These are phyloP conservation scores for Ascoidea asiatica DNA, from an alignment of 805 yeast genomes.

Conservation along the genomic window DNA sequence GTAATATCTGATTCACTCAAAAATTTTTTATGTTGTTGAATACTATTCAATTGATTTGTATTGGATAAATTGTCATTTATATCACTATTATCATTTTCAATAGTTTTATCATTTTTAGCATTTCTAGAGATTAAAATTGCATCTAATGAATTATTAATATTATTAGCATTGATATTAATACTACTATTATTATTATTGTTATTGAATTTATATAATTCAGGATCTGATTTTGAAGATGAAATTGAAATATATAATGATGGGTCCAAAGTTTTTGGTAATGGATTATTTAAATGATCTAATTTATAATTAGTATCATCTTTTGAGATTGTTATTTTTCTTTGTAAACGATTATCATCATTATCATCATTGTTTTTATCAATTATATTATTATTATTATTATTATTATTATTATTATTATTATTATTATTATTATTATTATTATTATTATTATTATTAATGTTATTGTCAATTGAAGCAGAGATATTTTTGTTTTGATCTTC, in stretches of 20 bases:
- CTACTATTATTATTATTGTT: too few species aligned
- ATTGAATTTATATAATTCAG: background rate
- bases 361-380: background rate
- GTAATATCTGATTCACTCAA: background rate
- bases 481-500: background rate
- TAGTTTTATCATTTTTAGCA: background rate
- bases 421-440: too few species aligned
- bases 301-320: background rate
- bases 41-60: too few species aligned
- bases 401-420: too few species aligned
- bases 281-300: background rate
- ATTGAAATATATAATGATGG: background rate
- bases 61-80: background rate
- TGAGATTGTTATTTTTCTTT: background rate
- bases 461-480: background rate
- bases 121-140: too few species aligned
- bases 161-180: background rate
- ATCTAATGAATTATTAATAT: too few species aligned
- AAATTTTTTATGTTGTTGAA: background rate
- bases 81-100: background rate
- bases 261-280: background rate
- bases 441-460: background rate
- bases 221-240: background rate
- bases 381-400: too few species aligned
- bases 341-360: background rate